These are phyloP conservation scores for Melampsora larici-populina DNA, from an alignment of 1,284 basidiomycete genomes.

Conservation along the genomic window DNA sequence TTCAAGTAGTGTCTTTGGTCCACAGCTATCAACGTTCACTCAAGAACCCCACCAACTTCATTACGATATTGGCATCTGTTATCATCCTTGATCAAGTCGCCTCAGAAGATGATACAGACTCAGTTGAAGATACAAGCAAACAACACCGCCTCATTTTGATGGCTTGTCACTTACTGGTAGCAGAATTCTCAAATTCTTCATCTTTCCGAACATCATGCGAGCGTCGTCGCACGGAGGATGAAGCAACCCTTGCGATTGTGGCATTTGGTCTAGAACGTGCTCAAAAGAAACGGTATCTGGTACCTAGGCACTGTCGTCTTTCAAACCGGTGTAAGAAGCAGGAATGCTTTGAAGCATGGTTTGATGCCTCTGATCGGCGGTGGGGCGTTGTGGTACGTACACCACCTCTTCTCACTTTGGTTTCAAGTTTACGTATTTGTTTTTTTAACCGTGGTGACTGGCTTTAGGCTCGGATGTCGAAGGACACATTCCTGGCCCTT, in stretches of 20 bases:
- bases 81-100: not conserved
- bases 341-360: not conserved
- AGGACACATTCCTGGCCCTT: not conserved
- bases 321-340: no score
- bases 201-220: not conserved
- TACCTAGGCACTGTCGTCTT: not conserved
- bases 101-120: no score
- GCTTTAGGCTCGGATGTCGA: not conserved
- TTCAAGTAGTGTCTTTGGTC: no score
- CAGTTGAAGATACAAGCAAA: not conserved
- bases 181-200: no score
- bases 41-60: no score
- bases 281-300: no score
- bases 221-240: not conserved
- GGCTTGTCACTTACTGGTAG: not conserved
- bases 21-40: no score
- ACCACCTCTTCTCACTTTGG: not conserved
- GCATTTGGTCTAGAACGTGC: no score
- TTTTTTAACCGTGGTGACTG: not conserved
- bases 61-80: no score
- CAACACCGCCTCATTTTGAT: not conserved
- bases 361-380: not conserved
- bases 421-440: not conserved
- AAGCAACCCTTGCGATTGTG: not conserved
- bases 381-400: not conserved